Base-by-base conservation (phyloP, 2,329 filamentous ascomycete genomes). In the Phialemonium atrogriseum region DNA sequence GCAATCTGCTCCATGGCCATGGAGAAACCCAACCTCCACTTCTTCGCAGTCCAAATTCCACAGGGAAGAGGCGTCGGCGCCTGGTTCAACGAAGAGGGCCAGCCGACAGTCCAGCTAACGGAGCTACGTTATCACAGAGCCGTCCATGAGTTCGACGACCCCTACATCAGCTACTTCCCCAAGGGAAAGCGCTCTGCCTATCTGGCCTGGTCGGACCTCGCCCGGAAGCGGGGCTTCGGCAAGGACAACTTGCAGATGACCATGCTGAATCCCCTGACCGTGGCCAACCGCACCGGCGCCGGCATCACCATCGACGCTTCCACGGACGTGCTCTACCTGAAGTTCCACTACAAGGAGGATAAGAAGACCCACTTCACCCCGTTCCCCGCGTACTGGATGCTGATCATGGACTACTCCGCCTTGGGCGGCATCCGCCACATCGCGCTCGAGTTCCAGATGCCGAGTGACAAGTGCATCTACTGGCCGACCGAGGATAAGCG, bases 341-440 rank as follows among this genome's bases (percentile, higher is more conserved):
- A 26, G 14, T 32, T 32, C 10, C 33, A 37, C 13, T 37, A 33
- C 31, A 28, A 30, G 25, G 32, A 33, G 19, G 18, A 15, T 16
- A 25, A 28, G 20, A 18, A 11, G 7, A 23, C 27, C 11, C 27
- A 21, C 7, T 28, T 13, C 18, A 18, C 21, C 17, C 27, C 16
- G 7, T 28, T 19, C 4, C 27, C 27, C 10, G 27, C 27, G 4
- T 28, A 28, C n/a, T 28, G 27, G 27, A 28, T 28, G 27, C 27
- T 28, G 10, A 20, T 28, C 27, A 17, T 28, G n/a, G 27, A 28
- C 27, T 15, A 19, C 17, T 5, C 27, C 14, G 17, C 19, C 10
- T 19, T 28, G 17, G 14, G 16, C 7, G 27, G 27, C 10, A 28
- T 28, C 11, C 27, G 27, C 18, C 27, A 28, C 9, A n/a, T 28